Conservation (phyloP, 441 rosid species). For the Populus trichocarpa region DNA sequence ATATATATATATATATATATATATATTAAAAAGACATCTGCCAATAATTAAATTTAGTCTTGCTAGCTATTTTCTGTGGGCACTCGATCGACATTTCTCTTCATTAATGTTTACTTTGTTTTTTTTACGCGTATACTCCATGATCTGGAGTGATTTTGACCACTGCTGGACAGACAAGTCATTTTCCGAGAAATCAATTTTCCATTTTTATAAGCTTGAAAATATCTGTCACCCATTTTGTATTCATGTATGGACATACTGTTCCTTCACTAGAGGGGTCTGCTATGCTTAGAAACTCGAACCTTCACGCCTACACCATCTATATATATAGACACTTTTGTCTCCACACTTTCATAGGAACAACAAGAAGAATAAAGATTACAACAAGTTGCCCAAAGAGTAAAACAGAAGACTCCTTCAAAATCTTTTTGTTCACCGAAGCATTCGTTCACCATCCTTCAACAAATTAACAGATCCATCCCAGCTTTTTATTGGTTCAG, state of each 20-base stretch:
- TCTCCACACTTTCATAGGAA: conserved; percentile 21
- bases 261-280: conserved; percentile 23
- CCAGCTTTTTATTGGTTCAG: background rate
- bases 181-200: conserved; percentile 8
- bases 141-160: conserved; percentile 3
- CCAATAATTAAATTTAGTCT: background rate
- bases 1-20: too few species aligned
- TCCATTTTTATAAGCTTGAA: conserved; percentile 6
- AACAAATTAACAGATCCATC: background rate
- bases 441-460: background rate
- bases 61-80: background rate
- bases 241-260: conserved; percentile 30
- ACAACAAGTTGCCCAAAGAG: background rate
- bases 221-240: conserved; percentile 51
- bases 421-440: background rate
- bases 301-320: background rate
- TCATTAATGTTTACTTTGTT: background rate
- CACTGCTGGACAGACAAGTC: conserved; percentile 10
- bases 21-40: background rate
- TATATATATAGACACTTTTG: conserved; percentile 36
- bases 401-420: background rate
- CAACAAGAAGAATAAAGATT: background rate
- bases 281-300: background rate
- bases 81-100: background rate
- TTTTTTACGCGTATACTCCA: background rate